Evolutionary conservation across 1,284 basidiomycete species (phyloP).

Genomic region (Anthracocystis walkeri): DNA sequence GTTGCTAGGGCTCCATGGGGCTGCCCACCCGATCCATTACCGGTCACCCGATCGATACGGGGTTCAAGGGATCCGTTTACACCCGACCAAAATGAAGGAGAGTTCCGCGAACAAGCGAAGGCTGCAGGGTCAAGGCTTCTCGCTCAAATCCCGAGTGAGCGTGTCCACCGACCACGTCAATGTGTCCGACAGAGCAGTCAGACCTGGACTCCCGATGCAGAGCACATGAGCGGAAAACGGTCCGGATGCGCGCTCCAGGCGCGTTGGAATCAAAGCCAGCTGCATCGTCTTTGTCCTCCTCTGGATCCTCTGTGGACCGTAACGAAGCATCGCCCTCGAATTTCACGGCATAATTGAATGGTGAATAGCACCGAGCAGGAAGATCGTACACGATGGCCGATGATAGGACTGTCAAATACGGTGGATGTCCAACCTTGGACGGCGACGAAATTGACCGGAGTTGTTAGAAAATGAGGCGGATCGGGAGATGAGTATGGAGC

Average conservation of each 20-base stretch:
- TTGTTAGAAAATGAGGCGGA: neutral
- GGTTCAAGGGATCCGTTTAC: neutral
- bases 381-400: no score
- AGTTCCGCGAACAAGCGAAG: constrained; percentile 1
- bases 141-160: no score
- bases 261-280: neutral
- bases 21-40: neutral
- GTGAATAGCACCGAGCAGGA: no score
- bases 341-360: no score
- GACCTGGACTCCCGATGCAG: neutral
- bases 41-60: neutral
- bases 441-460: neutral
- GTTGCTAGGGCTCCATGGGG: no score
- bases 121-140: no score
- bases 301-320: no score
- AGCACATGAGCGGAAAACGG: neutral
- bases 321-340: no score
- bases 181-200: neutral
- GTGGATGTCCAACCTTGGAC: neutral
- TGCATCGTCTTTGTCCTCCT: no score
- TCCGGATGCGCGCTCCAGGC: constrained; percentile 3
- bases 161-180: neutral
- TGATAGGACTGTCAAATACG: neutral
- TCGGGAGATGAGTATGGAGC: constrained; percentile 17
- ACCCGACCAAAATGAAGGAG: neutral